Conservation (phyloP, 805 yeast genomes). For the Starmerella gropengiesseri region DNA sequence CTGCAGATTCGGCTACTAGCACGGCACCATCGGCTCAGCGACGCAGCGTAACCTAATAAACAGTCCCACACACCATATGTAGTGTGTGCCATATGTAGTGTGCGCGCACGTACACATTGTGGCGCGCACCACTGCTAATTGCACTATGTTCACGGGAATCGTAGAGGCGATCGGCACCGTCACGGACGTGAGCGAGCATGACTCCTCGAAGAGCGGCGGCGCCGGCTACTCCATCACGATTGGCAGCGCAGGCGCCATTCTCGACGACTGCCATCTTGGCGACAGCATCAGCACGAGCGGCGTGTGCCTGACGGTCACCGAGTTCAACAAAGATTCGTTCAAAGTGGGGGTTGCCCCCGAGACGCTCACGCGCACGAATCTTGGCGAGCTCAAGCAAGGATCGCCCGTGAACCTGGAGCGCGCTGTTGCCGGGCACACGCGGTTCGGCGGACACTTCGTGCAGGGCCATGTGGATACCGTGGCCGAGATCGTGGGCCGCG, state of each 20-base stretch:
- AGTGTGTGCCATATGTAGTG: too few relatives aligned
- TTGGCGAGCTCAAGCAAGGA: slow-evolving; percentile 51
- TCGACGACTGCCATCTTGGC: slow-evolving; percentile 79
- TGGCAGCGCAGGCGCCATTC: slow-evolving; percentile 47
- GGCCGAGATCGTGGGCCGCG: slow-evolving; percentile 48
- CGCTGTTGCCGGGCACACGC: slow-evolving; percentile 69
- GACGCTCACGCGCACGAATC: slow-evolving; percentile 68
- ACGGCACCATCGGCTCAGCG: too few relatives aligned
- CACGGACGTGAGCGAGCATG: slow-evolving; percentile 37
- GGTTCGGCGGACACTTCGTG: slow-evolving; percentile 95
- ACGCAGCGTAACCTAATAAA: too few relatives aligned
- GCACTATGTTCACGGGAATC: slow-evolving; percentile 97
- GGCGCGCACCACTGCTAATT: too few relatives aligned
- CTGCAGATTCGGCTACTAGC: too few relatives aligned
- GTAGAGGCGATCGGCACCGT: slow-evolving; percentile 74
- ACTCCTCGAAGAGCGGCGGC: slow-evolving; percentile 47
- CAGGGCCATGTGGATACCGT: slow-evolving; percentile 96
- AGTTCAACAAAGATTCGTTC: slow-evolving; percentile 49
- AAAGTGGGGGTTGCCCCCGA: slow-evolving; percentile 92
- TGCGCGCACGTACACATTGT: too few relatives aligned
- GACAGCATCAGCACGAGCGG: slow-evolving; percentile 91
- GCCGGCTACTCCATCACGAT: slow-evolving; percentile 65
- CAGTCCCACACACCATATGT: too few relatives aligned
- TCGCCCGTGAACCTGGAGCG: slow-evolving; percentile 76
- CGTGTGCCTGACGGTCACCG: slow-evolving; percentile 82